Conservation (phyloP, 352 stramenopile genomes). For the Thalassiosira pacifica region DNA sequence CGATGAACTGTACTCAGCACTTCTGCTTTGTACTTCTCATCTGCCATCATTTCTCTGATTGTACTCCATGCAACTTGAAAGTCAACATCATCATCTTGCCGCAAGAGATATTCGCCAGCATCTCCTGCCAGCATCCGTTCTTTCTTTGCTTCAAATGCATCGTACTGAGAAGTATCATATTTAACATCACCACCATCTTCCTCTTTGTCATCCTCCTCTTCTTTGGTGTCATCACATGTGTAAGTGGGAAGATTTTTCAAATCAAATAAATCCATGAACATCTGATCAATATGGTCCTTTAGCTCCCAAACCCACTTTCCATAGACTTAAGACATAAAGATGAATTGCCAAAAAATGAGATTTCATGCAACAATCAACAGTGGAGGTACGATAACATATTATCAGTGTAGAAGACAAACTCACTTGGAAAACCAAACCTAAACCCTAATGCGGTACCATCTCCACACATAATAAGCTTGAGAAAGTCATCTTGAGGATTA, state of each 20-base stretch:
- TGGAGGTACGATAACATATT: conserved; percentile 4
- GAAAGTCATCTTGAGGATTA: conserved; percentile 83
- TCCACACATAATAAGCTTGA: conserved; percentile 83
- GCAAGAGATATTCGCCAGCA: conserved; percentile 66
- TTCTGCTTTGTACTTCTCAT: conserved; percentile 68
- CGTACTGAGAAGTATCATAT: conserved; percentile 62
- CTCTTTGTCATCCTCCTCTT: conserved; percentile 29
- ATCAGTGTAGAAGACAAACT: background rate
- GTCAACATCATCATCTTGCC: conserved; percentile 80
- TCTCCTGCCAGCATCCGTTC: conserved; percentile 54
- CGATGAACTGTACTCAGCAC: conserved; percentile 46
- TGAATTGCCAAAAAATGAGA: no score
- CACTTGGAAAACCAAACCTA: conserved; percentile 78
- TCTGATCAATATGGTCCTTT: conserved; percentile 83
- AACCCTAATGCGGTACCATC: conserved; percentile 84
- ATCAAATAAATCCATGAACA: conserved; percentile 85
- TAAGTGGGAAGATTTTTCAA: conserved; percentile 54
- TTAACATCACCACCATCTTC: background rate
- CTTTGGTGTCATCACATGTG: conserved; percentile 25
- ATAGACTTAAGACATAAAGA: no score
- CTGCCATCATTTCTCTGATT: conserved; percentile 76
- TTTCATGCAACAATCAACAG: no score
- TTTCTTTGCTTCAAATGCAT: conserved; percentile 69
- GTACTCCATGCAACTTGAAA: conserved; percentile 74
- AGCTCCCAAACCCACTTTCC: conserved; percentile 86